These are phyloP conservation scores for Yamadazyma scolyti DNA, from an alignment of 805 yeast genomes.

Conservation along the genomic window DNA sequence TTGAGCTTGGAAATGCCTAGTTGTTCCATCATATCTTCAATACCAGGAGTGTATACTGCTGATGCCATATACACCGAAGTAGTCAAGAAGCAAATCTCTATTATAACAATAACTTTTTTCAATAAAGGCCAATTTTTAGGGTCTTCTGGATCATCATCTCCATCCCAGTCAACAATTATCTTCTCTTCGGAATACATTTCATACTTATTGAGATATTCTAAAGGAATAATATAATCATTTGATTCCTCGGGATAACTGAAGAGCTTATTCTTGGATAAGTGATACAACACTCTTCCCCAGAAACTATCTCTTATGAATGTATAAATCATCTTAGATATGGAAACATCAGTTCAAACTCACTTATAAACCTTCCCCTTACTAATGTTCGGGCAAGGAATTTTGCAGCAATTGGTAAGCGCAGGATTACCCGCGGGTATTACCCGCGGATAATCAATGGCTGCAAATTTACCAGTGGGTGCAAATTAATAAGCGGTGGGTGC, in stretches of 20 bases:
- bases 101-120: conserved; percentile 35
- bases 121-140: conserved; percentile 53
- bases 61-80: conserved; percentile 52
- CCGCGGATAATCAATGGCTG: too few relatives aligned
- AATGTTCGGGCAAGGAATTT: too few relatives aligned
- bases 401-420: too few relatives aligned
- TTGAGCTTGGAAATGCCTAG: conserved; percentile 41
- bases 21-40: conserved; percentile 40
- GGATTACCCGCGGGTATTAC: too few relatives aligned
- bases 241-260: conserved; percentile 25
- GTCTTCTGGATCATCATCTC: conserved; percentile 45
- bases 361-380: too few relatives aligned
- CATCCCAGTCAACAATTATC: conserved; percentile 5
- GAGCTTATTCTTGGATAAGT: conserved; percentile 21
- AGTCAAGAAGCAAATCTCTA: conserved; percentile 10
- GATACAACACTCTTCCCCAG: conserved; percentile 25
- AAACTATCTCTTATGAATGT: conserved; percentile 28
- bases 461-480: too few relatives aligned
- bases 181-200: conserved; percentile 11
- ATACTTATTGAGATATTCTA: conserved; percentile 20
- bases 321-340: too few relatives aligned
- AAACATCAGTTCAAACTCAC: too few relatives aligned
- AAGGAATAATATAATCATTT: conserved; percentile 26
- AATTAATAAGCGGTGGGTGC: too few relatives aligned
- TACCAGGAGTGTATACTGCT: conserved; percentile 54